Evolutionary conservation across 2,329 filamentous ascomycete species (phyloP).

Genomic region (Aspergillus luchuensis): DNA sequence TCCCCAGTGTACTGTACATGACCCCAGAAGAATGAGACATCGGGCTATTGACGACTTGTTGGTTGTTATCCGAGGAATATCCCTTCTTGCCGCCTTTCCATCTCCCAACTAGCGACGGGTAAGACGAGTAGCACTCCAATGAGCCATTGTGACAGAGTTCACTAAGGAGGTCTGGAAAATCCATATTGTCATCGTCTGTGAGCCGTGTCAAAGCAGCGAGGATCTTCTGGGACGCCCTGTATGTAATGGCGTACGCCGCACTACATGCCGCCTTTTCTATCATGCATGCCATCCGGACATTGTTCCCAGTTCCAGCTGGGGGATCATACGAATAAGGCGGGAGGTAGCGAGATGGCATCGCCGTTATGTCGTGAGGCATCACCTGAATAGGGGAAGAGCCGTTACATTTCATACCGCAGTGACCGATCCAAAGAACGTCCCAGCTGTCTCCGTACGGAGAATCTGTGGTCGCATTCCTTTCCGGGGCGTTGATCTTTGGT

Average conservation of each 20-base stretch:
- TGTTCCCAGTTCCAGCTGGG: neutral
- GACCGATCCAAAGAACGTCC: neutral
- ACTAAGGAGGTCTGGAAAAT: neutral
- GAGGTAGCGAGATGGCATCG: neutral
- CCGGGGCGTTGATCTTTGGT: neutral
- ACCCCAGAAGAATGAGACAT: neutral
- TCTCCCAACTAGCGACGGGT: neutral
- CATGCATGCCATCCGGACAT: neutral
- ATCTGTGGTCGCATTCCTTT: neutral
- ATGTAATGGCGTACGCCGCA: neutral
- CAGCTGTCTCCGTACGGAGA: conserved; percentile 1
- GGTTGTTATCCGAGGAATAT: neutral
- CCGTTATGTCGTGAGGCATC: conserved; percentile 1
- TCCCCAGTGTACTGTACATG: neutral
- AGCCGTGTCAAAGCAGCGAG: neutral
- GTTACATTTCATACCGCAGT: neutral
- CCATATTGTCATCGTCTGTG: neutral
- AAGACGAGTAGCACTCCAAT: neutral
- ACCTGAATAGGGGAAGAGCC: neutral
- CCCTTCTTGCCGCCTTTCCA: neutral
- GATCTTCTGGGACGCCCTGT: neutral
- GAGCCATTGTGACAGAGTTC: neutral
- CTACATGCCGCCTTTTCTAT: neutral
- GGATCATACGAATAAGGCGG: neutral
- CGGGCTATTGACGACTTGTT: neutral